Evolutionary conservation across 495 filamentous ascomycete species (phyloP), one percentile per base, ranked within the genome.

Genomic region (Aspergillus saccharolyticus): DNA sequence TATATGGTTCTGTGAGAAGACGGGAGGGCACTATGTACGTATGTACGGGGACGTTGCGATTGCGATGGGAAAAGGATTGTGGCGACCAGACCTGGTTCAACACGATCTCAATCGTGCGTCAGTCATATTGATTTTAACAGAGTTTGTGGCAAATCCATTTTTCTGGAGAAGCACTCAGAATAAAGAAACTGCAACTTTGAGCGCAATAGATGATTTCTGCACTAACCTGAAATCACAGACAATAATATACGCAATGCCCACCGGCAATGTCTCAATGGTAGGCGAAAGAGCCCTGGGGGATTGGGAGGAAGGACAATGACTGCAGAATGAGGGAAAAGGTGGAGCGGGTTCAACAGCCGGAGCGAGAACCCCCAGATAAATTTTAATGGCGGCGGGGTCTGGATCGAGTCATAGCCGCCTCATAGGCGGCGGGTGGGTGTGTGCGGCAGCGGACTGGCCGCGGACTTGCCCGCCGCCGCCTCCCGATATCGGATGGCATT

Each of bases 331-430:
- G 33, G 4, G 33, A 39, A 39, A 39, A 39, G 33, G 33, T 39
- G 33, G 33, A 39, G 33, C 33, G 33, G 33, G 33, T 39, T 9
- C 33, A 39, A n/a, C n/a, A n/a, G n/a, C n/a, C n/a, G n/a, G n/a
- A n/a, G 12, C 10, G 14, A 39, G 14, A 8, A 39, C 33, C 33
- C 33, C 33, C 33, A 39, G 33, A 39, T 39, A 39, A 12, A 39
- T 39, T 39, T 39, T 39, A 39, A 39, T 12, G 33, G 33, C 33
- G 33, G 33, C 7, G 33, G 70, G 86, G 87, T 50, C 74, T 65
- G 5, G 79, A 72, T 16, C 72, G 73, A 39, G 33, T 39, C 33
- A 39, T 39, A 8, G 33, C 15, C 72, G 73, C 5, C 7, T 39
- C 33, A 39, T 39, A 8, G 33, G 33, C 14, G 33, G 33, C 4